Evolutionary conservation across 208 protist genomes (phyloP).

Genomic region (Herpetomonas tarakana): DNA sequence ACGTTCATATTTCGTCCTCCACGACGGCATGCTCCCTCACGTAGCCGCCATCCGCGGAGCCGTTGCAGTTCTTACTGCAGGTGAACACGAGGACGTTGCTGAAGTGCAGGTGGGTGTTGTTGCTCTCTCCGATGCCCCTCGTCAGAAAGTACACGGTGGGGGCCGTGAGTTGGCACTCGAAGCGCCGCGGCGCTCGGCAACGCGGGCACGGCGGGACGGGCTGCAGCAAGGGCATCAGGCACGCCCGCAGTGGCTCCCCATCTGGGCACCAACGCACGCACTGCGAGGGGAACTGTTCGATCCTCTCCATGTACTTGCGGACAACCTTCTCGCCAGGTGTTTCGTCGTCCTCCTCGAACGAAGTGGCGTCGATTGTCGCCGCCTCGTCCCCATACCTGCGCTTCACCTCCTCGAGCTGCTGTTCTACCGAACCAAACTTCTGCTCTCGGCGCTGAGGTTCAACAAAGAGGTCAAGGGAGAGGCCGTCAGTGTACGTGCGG

Average conservation of each 20-base stretch:
- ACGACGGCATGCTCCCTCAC: slow-evolving; percentile 60
- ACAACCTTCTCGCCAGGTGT: slow-evolving; percentile 50
- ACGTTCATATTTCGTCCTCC: slow-evolving; percentile 71
- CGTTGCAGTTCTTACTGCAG: slow-evolving; percentile 69
- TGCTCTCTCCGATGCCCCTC: slow-evolving; percentile 41
- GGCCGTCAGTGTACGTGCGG: slow-evolving; percentile 38
- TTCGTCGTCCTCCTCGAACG: slow-evolving; percentile 76
- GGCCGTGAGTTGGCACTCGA: slow-evolving; percentile 83
- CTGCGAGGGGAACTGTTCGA: slow-evolving; percentile 68
- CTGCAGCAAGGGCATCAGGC: slow-evolving; percentile 21
- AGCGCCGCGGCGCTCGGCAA: slow-evolving; percentile 53
- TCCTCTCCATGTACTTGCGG: slow-evolving; percentile 75
- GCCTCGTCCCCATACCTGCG: slow-evolving; percentile 46
- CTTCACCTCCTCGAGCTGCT: slow-evolving; percentile 54
- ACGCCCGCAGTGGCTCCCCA: slow-evolving; percentile 46
- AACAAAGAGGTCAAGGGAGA: slow-evolving; percentile 66
- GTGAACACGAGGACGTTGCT: slow-evolving; percentile 81
- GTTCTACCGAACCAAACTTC: slow-evolving; percentile 32
- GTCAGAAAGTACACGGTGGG: slow-evolving; percentile 83
- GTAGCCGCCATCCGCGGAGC: slow-evolving; percentile 39
- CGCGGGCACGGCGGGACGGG: slow-evolving; percentile 46
- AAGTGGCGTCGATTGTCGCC: slow-evolving; percentile 49
- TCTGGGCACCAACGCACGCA: slow-evolving; percentile 85
- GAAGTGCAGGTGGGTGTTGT: slow-evolving; percentile 72
- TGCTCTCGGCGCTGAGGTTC: slow-evolving; percentile 32